Percentiles rank a stretch among this genome's conserved stretches.
phyloP scores from a whole-genome alignment of 768 basidiomycete genomes.

The Clathrus columnatus region DNA sequence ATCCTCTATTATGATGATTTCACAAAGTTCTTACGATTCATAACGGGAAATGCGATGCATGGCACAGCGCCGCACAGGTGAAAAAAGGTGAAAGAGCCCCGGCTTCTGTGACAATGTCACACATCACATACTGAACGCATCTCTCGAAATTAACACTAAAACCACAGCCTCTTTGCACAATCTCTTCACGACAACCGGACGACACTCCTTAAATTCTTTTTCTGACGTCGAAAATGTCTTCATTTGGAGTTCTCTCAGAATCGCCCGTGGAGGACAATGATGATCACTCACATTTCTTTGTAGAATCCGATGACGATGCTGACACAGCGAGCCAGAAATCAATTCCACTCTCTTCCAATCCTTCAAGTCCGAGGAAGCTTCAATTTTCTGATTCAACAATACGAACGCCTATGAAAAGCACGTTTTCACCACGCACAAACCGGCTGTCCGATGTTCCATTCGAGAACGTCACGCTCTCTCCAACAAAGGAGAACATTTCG shows the following conservation, averaged over 20 bases:
- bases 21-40: too few species aligned
- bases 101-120: too few species aligned
- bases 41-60: too few species aligned
- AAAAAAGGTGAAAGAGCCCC: too few species aligned
- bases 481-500: neutral
- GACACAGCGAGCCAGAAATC: constrained; percentile 77
- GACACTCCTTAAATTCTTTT: neutral
- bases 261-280: constrained; percentile 9
- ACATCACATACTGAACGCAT: too few species aligned
- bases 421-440: constrained; percentile 1
- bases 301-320: constrained; percentile 43
- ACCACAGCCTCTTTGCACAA: neutral
- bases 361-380: constrained; percentile 17
- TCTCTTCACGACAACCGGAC: neutral
- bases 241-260: neutral
- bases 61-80: too few species aligned
- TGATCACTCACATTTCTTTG: constrained; percentile 15
- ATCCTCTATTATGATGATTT: too few species aligned
- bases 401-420: neutral
- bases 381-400: constrained; percentile 10
- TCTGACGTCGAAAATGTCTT: neutral
- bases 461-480: neutral
- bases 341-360: constrained; percentile 62
- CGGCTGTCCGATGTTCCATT: neutral
- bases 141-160: too few species aligned